A percentile compares a stretch with the other conserved stretches of the same genome.
phyloP scores from a whole-genome alignment of 345 rosid genomes.

The Zanthoxylum bungeanum region DNA sequence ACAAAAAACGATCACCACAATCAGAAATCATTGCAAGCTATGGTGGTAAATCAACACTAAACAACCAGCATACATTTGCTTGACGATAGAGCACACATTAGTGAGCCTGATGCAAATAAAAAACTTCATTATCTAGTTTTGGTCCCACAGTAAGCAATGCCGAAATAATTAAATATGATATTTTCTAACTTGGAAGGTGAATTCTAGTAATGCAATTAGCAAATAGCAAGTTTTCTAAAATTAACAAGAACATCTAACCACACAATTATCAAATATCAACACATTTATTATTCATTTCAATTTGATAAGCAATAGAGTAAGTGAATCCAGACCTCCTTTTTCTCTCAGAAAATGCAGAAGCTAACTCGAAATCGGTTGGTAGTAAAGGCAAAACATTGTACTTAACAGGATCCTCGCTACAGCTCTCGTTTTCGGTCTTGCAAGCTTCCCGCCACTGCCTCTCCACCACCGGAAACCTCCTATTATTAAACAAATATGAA shows the following conservation, averaged over 20 bases:
- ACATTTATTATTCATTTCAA: not conserved
- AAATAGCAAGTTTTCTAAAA: not conserved
- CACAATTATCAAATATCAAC: not conserved
- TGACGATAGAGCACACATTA: not conserved
- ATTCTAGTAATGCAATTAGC: not conserved
- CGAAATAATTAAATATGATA: too few relatives aligned
- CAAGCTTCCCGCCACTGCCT: constrained; percentile 68
- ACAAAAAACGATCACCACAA: not conserved
- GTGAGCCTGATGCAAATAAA: not conserved
- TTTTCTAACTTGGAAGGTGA: not conserved
- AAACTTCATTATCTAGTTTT: not conserved
- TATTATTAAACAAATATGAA: constrained; percentile 9
- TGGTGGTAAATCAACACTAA: not conserved
- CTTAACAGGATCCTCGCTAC: constrained; percentile 27
- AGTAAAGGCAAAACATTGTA: constrained; percentile 31
- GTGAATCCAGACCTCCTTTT: constrained; percentile 40
- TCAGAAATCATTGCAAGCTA: not conserved
- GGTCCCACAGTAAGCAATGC: too few relatives aligned
- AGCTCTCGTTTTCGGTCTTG: constrained; percentile 39
- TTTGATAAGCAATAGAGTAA: not conserved
- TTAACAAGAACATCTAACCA: not conserved
- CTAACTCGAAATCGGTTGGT: constrained; percentile 67
- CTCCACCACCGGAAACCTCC: constrained; percentile 93
- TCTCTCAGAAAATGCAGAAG: constrained; percentile 58
- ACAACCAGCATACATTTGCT: not conserved